A percentile compares a stretch with the other conserved stretches of the same genome.
These are phyloP conservation scores for Suillus tomentosus DNA, from an alignment of 768 basidiomycete species.

Conservation along the genomic window DNA sequence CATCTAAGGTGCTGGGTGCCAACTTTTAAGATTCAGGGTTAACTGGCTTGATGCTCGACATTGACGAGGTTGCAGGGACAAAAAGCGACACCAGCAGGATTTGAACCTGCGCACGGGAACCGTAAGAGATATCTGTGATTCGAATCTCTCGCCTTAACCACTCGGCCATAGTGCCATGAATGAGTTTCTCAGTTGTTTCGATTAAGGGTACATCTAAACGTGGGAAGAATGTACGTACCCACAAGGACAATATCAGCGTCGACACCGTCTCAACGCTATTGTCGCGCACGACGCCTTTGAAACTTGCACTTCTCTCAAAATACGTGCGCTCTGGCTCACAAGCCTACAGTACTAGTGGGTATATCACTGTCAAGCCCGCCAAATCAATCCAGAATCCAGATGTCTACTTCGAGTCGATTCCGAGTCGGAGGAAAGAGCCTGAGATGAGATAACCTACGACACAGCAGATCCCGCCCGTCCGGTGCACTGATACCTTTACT, in stretches of 20 bases:
- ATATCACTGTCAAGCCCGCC: too few relatives aligned
- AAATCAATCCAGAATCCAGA: too few relatives aligned
- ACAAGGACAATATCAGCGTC: too few relatives aligned
- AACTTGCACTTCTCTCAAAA: too few relatives aligned
- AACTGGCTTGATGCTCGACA: neutral
- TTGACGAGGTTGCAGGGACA: neutral
- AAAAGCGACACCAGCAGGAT: constrained; percentile 11
- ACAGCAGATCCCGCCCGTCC: neutral
- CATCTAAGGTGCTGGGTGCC: too few relatives aligned
- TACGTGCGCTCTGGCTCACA: too few relatives aligned
- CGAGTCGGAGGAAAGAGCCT: too few relatives aligned
- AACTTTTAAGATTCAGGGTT: too few relatives aligned
- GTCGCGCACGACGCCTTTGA: too few relatives aligned
- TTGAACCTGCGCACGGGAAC: constrained; percentile 12
- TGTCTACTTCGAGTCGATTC: too few relatives aligned
- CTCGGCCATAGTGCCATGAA: constrained; percentile 6
- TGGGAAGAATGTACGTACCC: neutral
- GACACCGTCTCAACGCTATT: too few relatives aligned
- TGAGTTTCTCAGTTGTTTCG: neutral
- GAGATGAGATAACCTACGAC: neutral
- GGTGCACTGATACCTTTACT: constrained; percentile 42
- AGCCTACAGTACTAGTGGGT: neutral
- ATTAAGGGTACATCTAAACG: neutral
- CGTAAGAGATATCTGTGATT: constrained; percentile 9
- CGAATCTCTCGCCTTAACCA: constrained; percentile 12